Percentiles rank a stretch among this genome's conserved stretches.
These are phyloP conservation scores for Stromatinia cepivora DNA, from an alignment of 2,329 filamentous ascomycete genomes.

Conservation along the genomic window DNA sequence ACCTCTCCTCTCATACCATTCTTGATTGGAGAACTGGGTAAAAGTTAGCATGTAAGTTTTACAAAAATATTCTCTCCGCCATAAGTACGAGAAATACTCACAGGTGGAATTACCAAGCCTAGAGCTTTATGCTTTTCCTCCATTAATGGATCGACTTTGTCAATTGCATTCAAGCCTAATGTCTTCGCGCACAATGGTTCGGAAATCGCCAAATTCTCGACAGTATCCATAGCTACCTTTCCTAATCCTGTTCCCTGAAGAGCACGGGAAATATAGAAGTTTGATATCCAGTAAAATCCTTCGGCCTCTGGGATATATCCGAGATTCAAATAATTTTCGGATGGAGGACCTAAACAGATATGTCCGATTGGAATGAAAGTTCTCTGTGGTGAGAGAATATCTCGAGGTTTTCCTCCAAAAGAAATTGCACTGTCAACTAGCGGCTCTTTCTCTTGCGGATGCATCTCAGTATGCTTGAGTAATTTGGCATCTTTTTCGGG, in stretches of 20 bases:
- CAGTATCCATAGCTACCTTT: conserved; percentile 31
- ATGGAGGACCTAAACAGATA: conserved; percentile 30
- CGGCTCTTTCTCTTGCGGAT: conserved; percentile 28
- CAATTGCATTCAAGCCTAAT: conserved; percentile 30
- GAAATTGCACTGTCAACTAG: conserved; percentile 31
- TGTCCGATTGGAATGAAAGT: conserved; percentile 36
- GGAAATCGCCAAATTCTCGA: conserved; percentile 30
- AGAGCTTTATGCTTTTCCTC: conserved; percentile 29
- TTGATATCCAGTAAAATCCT: conserved; percentile 34
- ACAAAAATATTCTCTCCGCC: background rate
- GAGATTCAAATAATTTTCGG: conserved; percentile 22
- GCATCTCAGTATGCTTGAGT: conserved; percentile 27
- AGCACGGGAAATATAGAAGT: conserved; percentile 35
- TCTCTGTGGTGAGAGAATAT: conserved; percentile 23
- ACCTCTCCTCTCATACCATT: conserved; percentile 37
- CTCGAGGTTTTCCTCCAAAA: conserved; percentile 29
- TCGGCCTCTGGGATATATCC: conserved; percentile 19
- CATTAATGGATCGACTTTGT: conserved; percentile 24
- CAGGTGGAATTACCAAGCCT: conserved; percentile 25
- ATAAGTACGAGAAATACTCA: conserved; percentile 3
- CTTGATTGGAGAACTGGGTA: conserved; percentile 33
- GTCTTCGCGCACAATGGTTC: conserved; percentile 33
- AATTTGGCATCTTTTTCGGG: conserved; percentile 28
- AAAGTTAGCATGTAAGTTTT: background rate
- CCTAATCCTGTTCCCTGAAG: conserved; percentile 34